Percentiles rank a stretch among this genome's conserved stretches.
phyloP scores from a whole-genome alignment of 768 basidiomycete genomes.

The Tulasnella sp. region DNA sequence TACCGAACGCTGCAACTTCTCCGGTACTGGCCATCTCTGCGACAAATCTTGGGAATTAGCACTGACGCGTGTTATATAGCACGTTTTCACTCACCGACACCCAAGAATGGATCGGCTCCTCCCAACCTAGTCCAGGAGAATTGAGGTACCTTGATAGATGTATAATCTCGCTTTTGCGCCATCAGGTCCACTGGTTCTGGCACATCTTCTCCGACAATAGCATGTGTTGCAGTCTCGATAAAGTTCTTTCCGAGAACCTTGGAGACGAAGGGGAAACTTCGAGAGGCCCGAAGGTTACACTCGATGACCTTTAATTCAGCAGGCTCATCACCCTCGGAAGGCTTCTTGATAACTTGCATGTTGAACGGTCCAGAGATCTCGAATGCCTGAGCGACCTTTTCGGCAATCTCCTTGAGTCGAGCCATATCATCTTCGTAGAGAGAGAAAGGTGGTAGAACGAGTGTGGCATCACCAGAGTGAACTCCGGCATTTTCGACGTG shows the following conservation, averaged over 20 bases:
- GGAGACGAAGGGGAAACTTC: constrained; percentile 98
- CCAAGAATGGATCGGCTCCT: constrained; percentile 93
- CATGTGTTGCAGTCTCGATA: constrained; percentile 82
- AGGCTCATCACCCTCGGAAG: constrained; percentile 32
- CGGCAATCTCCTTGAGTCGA: constrained; percentile 83
- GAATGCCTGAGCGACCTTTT: constrained; percentile 90
- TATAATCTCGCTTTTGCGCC: constrained; percentile 78
- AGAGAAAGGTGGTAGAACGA: constrained; percentile 90
- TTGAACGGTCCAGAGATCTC: constrained; percentile 98
- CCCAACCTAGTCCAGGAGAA: constrained; percentile 96
- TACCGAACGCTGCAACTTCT: constrained; percentile 92
- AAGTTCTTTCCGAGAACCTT: constrained; percentile 97
- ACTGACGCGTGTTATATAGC: neutral
- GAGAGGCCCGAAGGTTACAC: constrained; percentile 94
- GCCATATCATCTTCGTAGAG: constrained; percentile 60
- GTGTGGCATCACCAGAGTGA: constrained; percentile 95
- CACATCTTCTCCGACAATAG: constrained; percentile 73
- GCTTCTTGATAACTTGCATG: constrained; percentile 96
- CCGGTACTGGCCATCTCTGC: constrained; percentile 97
- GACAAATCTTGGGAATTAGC: constrained; percentile 4
- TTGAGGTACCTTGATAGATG: constrained; percentile 92
- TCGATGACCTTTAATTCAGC: constrained; percentile 90
- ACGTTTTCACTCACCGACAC: constrained; percentile 56
- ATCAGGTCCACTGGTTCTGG: constrained; percentile 88
- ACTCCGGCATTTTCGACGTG: constrained; percentile 98